Conservation (phyloP, 2,329 filamentous ascomycete genomes). For the Mycogone perniciosa region DNA sequence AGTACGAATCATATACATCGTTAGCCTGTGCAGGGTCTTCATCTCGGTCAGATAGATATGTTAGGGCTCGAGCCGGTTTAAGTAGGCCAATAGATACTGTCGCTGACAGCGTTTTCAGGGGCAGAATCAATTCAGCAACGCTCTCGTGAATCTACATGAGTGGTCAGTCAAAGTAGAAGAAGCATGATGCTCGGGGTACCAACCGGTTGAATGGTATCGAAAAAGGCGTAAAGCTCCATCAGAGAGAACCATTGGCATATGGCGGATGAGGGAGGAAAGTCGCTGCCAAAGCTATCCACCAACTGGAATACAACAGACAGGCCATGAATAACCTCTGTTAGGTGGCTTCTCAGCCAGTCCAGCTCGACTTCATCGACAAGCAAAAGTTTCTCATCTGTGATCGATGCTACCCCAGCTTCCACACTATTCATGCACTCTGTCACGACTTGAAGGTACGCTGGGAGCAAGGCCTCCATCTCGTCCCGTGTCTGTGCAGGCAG, state of each 20-base stretch:
- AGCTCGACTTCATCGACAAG: constrained; percentile 48
- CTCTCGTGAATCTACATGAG: constrained; percentile 30
- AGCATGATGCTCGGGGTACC: constrained; percentile 9
- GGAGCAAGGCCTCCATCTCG: constrained; percentile 39
- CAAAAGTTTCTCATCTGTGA: constrained; percentile 43
- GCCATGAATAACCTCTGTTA: constrained; percentile 67
- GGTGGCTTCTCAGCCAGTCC: constrained; percentile 55
- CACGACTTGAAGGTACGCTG: constrained; percentile 43
- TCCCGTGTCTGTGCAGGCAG: constrained; percentile 22
- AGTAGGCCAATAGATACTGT: constrained; percentile 67
- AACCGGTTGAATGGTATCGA: constrained; percentile 52
- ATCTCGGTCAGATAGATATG: constrained; percentile 33
- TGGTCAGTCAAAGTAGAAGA: constrained; percentile 15
- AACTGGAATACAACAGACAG: constrained; percentile 68
- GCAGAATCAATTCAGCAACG: constrained; percentile 47
- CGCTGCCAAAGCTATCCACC: constrained; percentile 50
- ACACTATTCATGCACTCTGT: constrained; percentile 44
- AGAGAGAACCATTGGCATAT: constrained; percentile 70
- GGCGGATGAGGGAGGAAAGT: constrained; percentile 51
- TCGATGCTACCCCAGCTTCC: constrained; percentile 42
- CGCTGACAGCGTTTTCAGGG: constrained; percentile 63
- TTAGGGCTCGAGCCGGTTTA: constrained; percentile 54
- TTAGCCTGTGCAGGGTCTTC: constrained; percentile 31
- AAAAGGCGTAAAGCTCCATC: constrained; percentile 61
- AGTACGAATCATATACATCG: constrained; percentile 48